Evolutionary conservation across 352 stramenopile genomes (phyloP).

Genomic region (Globisporangium canariense): DNA sequence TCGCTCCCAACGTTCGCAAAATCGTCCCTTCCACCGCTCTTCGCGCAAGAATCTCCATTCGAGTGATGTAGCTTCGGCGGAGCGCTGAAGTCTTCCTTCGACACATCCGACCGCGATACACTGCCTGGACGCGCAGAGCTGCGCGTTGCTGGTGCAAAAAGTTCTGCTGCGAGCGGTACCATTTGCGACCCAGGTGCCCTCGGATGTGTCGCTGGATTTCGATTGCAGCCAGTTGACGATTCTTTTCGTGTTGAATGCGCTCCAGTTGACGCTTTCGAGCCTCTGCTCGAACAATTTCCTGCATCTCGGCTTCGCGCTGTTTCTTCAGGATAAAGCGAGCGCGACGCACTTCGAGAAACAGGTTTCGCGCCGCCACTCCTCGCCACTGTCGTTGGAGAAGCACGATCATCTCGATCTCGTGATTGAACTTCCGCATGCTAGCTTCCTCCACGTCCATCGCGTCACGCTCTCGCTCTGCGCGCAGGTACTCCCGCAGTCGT

Average conservation of each 20-base stretch:
- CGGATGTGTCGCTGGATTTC: conserved; percentile 73
- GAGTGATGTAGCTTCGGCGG: conserved; percentile 65
- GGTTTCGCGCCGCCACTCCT: conserved; percentile 55
- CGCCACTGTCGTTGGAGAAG: conserved; percentile 70
- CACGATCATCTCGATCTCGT: conserved; percentile 52
- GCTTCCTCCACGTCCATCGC: conserved; percentile 47
- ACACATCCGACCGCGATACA: conserved; percentile 72
- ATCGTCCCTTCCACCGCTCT: conserved; percentile 60
- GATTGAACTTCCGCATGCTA: conserved; percentile 39
- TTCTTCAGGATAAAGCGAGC: conserved; percentile 56
- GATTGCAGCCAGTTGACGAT: conserved; percentile 43
- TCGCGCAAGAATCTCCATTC: conserved; percentile 69
- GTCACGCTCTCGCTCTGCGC: conserved; percentile 61
- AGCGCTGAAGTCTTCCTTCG: conserved; percentile 60
- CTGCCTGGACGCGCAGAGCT: conserved; percentile 53
- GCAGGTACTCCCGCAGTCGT: conserved; percentile 64
- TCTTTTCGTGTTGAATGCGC: conserved; percentile 39
- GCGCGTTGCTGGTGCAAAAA: conserved; percentile 45
- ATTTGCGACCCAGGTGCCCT: conserved; percentile 47
- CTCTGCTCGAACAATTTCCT: conserved; percentile 58
- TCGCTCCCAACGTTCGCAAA: conserved; percentile 52
- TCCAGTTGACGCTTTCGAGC: conserved; percentile 50
- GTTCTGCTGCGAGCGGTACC: conserved; percentile 56
- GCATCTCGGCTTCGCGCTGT: conserved; percentile 61
- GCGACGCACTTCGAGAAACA: conserved; percentile 59